phyloP scores from a whole-genome alignment of 768 basidiomycete species.

The Xerocomellus chrysenteron region DNA sequence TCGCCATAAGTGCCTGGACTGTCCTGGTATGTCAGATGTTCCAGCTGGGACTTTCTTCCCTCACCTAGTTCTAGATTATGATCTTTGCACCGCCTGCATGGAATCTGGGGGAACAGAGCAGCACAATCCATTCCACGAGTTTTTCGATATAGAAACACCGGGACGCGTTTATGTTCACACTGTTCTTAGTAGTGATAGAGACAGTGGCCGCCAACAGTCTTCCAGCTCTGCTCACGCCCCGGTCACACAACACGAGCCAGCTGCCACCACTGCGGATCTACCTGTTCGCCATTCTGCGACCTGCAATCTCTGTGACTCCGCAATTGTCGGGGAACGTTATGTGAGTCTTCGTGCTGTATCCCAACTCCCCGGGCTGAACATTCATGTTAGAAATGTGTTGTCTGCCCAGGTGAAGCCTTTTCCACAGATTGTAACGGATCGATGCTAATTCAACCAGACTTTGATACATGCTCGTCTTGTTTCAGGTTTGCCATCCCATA shows the following conservation, averaged over 20 bases:
- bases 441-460: conserved; percentile 45
- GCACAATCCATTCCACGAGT: conserved; percentile 67
- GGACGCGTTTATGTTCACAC: conserved; percentile 66
- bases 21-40: conserved; percentile 48
- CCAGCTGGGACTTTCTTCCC: not conserved
- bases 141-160: conserved; percentile 66
- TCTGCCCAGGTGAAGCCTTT: conserved; percentile 51
- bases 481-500: conserved; percentile 46
- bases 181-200: conserved; percentile 36
- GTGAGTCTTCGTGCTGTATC: conserved; percentile 42
- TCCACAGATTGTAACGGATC: not conserved
- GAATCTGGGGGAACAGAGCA: conserved; percentile 44
- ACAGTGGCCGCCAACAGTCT: conserved; percentile 20
- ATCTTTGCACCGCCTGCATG: conserved; percentile 65
- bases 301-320: conserved; percentile 77
- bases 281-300: conserved; percentile 57
- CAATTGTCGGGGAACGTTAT: conserved; percentile 69
- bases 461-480: conserved; percentile 71
- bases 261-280: not conserved
- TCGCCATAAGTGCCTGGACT: conserved; percentile 81
- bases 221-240: conserved; percentile 1
- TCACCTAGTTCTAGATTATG: conserved; percentile 53
- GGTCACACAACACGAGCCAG: not conserved
- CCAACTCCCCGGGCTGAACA: conserved; percentile 1
- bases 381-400: conserved; percentile 66